Conservation (phyloP, 768 basidiomycete species). For the Boletus pseudopeckii region DNA sequence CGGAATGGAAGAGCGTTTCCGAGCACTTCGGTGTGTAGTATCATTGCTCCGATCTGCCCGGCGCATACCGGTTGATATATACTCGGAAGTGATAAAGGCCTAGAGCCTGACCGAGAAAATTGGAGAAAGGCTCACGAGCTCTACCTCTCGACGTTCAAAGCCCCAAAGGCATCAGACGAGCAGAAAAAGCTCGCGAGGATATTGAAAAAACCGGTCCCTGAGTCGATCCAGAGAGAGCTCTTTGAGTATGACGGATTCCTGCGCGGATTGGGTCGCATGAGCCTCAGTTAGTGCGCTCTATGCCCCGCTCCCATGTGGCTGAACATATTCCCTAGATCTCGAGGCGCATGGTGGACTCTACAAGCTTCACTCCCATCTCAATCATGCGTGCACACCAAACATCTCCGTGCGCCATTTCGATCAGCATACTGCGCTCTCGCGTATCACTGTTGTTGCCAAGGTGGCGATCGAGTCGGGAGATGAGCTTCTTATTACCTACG, state of each 20-base stretch:
- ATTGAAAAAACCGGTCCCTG: constrained; percentile 46
- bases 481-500: constrained; percentile 77
- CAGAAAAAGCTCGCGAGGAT: constrained; percentile 57
- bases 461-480: constrained; percentile 62
- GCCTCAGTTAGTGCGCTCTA: constrained; percentile 58
- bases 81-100: constrained; percentile 29
- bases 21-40: constrained; percentile 23
- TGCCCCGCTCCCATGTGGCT: neutral
- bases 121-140: constrained; percentile 68
- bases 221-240: constrained; percentile 51
- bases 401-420: constrained; percentile 75
- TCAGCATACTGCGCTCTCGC: constrained; percentile 60
- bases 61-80: neutral
- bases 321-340: constrained; percentile 45
- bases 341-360: constrained; percentile 88
- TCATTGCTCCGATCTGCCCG: neutral
- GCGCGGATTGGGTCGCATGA: constrained; percentile 71
- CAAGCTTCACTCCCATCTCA: constrained; percentile 80
- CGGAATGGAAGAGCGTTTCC: constrained; percentile 68
- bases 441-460: constrained; percentile 73
- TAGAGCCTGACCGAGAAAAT: constrained; percentile 57
- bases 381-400: constrained; percentile 83
- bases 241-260: constrained; percentile 80
- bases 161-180: constrained; percentile 46
- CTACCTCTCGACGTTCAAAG: constrained; percentile 59